Evolutionary conservation across 2,329 filamentous ascomycete genomes (phyloP).

Genomic region (Sporothrix pallida): DNA sequence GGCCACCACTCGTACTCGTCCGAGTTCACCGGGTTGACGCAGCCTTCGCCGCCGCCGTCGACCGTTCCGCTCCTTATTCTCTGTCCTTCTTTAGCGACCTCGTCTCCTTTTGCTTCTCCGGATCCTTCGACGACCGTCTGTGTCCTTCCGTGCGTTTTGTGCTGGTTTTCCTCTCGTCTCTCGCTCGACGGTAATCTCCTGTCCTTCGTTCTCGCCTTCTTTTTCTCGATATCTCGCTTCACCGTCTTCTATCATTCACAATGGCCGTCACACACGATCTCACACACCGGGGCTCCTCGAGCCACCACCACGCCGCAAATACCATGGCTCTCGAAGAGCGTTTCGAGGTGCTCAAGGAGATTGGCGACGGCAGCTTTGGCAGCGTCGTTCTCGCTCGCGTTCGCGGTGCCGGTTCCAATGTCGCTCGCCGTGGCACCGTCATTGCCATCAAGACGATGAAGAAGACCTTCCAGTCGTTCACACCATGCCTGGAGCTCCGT

Average conservation of each 20-base stretch:
- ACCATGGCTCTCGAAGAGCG: constrained; percentile 80
- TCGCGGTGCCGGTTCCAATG: constrained; percentile 83
- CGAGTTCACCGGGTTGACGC: constrained; percentile 27
- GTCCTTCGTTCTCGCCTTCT: neutral
- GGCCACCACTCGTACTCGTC: neutral
- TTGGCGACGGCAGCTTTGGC: constrained; percentile 98
- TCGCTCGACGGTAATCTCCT: neutral
- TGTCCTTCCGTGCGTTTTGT: neutral
- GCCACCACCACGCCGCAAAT: constrained; percentile 53
- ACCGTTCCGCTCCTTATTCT: constrained; percentile 28
- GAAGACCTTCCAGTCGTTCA: constrained; percentile 94
- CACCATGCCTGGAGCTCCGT: constrained; percentile 87
- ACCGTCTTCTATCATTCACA: constrained; percentile 42
- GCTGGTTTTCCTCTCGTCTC: neutral
- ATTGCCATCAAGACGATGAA: constrained; percentile 99
- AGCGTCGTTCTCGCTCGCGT: constrained; percentile 93
- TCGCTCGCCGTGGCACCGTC: constrained; percentile 89
- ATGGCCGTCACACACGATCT: constrained; percentile 82
- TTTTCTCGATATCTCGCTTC: neutral
- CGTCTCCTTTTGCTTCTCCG: neutral
- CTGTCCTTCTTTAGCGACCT: neutral
- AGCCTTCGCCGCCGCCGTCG: constrained; percentile 10
- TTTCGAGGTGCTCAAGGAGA: constrained; percentile 96
- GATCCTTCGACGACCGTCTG: neutral
- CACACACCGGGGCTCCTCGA: constrained; percentile 69